Evolutionary conservation across 1,139 yeast species (phyloP), one percentile per base, ranked within the genome.

Genomic region (Scheffersomyces quercinus): DNA sequence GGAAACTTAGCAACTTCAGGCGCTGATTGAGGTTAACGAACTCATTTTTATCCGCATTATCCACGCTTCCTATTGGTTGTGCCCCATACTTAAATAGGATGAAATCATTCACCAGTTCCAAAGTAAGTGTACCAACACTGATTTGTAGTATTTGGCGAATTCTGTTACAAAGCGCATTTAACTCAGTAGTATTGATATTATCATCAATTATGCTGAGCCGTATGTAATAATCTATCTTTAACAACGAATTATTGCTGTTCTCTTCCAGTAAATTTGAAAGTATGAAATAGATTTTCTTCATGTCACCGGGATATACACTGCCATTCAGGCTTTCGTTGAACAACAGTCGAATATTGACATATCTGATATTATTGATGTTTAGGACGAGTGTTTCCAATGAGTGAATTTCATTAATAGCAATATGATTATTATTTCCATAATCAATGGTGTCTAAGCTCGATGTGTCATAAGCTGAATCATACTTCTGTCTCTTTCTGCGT

Each of bases 201-300:
- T 58, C 56, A 42, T 59, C 61, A 10, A 56, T 37, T 10, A 59
- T 38, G 16, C 53, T 53, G 7, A 59, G 44, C 13, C 56, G 47
- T n/a, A 59, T 34, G 35, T 46, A 54, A 40, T 51, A 54, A 36
- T 60, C 59, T 3, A 60, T 33, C 34, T 49, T 51, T n/a, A 45
- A 43, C 12, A 45, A 31, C 11, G 35, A 11, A 14, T 31, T 20
- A 31, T 8, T 31, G 11, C 24, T 5, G 20, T n/a, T 13, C 3
- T 31, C 20, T 31, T 10, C 16, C 20, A 20, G 10, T 20, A 31
- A 31, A 31, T 31, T 31, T n/a, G 35, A 31, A 4, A 31, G 24
- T 7, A 31, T 5, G 11, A 14, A 31, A 20, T 14, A 31, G 20
- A 14, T 5, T 12, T 8, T 31, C 35, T 31, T 31, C 6, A 20